Evolutionary conservation across 768 basidiomycete genomes (phyloP), one percentile per base, ranked within the genome.

Genomic region (Tulasnella sp.): DNA sequence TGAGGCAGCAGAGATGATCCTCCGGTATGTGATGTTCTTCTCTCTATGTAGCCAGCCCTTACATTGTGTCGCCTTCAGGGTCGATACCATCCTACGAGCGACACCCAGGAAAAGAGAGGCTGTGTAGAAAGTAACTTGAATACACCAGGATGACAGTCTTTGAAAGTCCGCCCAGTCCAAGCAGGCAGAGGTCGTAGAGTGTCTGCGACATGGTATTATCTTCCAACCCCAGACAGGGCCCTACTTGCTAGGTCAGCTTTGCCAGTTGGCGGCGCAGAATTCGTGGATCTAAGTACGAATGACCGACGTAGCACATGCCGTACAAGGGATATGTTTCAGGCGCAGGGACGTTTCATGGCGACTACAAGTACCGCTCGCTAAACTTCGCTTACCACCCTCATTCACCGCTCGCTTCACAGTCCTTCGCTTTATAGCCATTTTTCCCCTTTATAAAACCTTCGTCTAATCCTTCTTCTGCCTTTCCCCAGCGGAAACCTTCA

Each of bases 1-100:
- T 60, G 96, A 99, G 70, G 96, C 94, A 17, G 87, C 91, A 1
- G 96, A 98, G 77, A 98, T 98, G 95, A 97, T 99, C 65, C 80
- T 99, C 64, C 81, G 95, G 86, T 88, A 73, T 26, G 81, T 21
- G 7, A 26, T 71, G 17, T 8, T 8, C 1, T 7, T 38, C 51
- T 51, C 19, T 51, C 41, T 21, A 43, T 58, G 52, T 26, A 11
- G 13, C 44, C 24, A 41, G 9, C 13, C 45, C 55, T 3, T 52
- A 23, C 47, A 19, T 51, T 23, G 11, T 29, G 23, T 42, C 30
- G 10, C 51, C 27, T 52, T 8, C 60, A 93, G 88, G 58, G 92
- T 95, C 51, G 94, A 97, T 66, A 90, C 95, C 69, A 95, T 96
- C 65, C 76, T 95, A 63, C 78, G 90, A 52, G 81, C 88, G 19